A percentile compares a stretch with the other conserved stretches of the same genome.
Conservation (phyloP, 352 stramenopile genomes). For the Thraustotheca clavata region DNA sequence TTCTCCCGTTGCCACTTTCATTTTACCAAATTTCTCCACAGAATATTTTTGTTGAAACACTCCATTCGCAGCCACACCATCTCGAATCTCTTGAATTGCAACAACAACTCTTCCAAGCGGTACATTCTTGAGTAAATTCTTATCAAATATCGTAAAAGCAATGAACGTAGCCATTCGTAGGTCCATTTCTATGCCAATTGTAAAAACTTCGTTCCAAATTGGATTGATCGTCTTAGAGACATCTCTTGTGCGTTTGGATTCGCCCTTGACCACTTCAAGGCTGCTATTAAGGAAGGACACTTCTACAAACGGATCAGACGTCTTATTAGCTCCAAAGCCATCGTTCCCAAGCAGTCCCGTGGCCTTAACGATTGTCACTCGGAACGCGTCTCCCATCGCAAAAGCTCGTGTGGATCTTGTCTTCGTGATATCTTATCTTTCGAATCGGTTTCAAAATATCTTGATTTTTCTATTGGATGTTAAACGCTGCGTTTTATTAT, state of each 20-base stretch:
- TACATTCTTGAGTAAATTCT: constrained; percentile 27
- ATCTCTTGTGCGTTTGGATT: constrained; percentile 50
- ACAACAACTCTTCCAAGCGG: constrained; percentile 12
- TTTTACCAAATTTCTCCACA: constrained; percentile 14
- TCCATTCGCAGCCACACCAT: neutral
- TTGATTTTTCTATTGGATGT: neutral
- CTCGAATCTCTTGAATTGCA: neutral
- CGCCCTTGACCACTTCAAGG: constrained; percentile 25
- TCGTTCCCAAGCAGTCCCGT: constrained; percentile 13
- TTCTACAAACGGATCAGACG: constrained; percentile 52
- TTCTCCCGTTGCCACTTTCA: constrained; percentile 14
- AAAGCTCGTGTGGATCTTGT: neutral
- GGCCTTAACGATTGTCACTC: constrained; percentile 4
- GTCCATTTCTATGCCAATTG: constrained; percentile 53
- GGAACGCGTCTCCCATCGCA: constrained; percentile 6
- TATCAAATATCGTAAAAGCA: constrained; percentile 43
- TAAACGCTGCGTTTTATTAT: neutral
- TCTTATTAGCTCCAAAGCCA: constrained; percentile 19
- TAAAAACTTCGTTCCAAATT: constrained; percentile 52
- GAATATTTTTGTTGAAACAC: neutral
- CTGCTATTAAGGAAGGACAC: constrained; percentile 62
- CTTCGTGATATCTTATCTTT: neutral
- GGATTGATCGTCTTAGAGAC: constrained; percentile 63
- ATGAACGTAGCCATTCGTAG: constrained; percentile 59
- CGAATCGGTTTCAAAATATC: neutral